Evolutionary conservation across 495 filamentous ascomycete genomes (phyloP).

Genomic region (Penicillium pancosmium): DNA sequence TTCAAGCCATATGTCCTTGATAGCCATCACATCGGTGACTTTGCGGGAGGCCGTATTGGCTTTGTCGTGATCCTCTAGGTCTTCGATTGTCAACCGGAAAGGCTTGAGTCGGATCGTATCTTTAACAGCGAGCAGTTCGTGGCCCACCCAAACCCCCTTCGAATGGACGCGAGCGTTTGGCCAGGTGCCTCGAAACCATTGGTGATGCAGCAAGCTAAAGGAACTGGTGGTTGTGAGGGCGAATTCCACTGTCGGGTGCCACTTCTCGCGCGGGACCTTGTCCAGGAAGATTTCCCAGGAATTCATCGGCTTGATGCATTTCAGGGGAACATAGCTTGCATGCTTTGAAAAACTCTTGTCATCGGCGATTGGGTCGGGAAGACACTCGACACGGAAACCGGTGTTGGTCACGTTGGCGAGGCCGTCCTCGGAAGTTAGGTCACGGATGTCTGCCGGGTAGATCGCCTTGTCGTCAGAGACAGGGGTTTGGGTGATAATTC

Average conservation of each 20-base stretch:
- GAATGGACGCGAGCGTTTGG: slow-evolving; percentile 54
- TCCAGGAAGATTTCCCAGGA: slow-evolving; percentile 51
- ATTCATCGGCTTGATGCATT: slow-evolving; percentile 57
- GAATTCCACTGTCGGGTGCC: slow-evolving; percentile 58
- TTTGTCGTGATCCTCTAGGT: slow-evolving; percentile 12
- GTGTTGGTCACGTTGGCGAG: slow-evolving; percentile 45
- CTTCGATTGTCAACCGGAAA: slow-evolving; percentile 16
- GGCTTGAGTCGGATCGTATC: slow-evolving; percentile 57
- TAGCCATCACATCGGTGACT: slow-evolving; percentile 54
- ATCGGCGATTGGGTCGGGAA: slow-evolving; percentile 51
- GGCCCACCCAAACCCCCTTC: slow-evolving; percentile 58
- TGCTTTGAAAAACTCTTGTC: slow-evolving; percentile 55
- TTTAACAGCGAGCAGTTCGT: slow-evolving; percentile 54
- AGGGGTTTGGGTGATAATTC: slow-evolving; percentile 56
- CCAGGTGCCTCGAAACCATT: slow-evolving; percentile 55
- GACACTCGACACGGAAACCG: slow-evolving; percentile 61
- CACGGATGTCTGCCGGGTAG: slow-evolving; percentile 46
- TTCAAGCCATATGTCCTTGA: slow-evolving; percentile 50
- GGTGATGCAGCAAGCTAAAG: slow-evolving; percentile 53
- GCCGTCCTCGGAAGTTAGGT: slow-evolving; percentile 37
- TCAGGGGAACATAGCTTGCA: slow-evolving; percentile 56
- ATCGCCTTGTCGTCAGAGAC: slow-evolving; percentile 43
- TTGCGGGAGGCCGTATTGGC: not conserved
- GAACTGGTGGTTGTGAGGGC: slow-evolving; percentile 57
- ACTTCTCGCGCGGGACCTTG: slow-evolving; percentile 36